Conservation (phyloP, 2,329 filamentous ascomycete genomes). For the Neodidymelliopsis sp. region DNA sequence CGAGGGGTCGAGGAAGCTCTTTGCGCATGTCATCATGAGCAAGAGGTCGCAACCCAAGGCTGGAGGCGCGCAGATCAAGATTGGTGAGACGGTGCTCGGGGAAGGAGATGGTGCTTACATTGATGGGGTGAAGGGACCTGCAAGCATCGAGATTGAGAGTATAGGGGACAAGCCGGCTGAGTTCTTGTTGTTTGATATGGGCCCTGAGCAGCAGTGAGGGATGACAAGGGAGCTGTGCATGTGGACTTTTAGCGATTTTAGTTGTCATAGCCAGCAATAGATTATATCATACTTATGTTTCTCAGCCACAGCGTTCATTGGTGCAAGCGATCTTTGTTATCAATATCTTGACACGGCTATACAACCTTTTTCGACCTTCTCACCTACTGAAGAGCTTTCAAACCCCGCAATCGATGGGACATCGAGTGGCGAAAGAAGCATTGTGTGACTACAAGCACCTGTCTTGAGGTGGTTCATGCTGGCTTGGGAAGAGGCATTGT, state of each 20-base stretch:
- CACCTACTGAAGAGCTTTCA: too few relatives aligned
- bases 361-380: too few relatives aligned
- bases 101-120: conserved; percentile 87
- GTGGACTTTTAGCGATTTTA: neutral
- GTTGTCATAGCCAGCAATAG: neutral
- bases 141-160: conserved; percentile 56
- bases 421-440: too few relatives aligned
- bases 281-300: neutral
- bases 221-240: neutral
- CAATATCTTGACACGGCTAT: neutral
- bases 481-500: too few relatives aligned
- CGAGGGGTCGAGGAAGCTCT: conserved; percentile 73
- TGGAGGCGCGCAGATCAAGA: conserved; percentile 74
- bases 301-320: neutral
- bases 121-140: conserved; percentile 56
- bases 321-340: neutral
- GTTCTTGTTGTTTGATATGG: conserved; percentile 61
- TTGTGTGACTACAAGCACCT: too few relatives aligned
- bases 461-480: too few relatives aligned
- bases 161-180: conserved; percentile 56
- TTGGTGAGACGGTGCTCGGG: conserved; percentile 70
- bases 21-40: conserved; percentile 79
- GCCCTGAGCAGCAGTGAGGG: conserved; percentile 32
- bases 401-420: too few relatives aligned
- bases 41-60: conserved; percentile 63